A percentile compares a stretch with the other conserved stretches of the same genome.
phyloP scores from a whole-genome alignment of 2,329 filamentous ascomycete species.

The Hymenoscyphus salicellus region DNA sequence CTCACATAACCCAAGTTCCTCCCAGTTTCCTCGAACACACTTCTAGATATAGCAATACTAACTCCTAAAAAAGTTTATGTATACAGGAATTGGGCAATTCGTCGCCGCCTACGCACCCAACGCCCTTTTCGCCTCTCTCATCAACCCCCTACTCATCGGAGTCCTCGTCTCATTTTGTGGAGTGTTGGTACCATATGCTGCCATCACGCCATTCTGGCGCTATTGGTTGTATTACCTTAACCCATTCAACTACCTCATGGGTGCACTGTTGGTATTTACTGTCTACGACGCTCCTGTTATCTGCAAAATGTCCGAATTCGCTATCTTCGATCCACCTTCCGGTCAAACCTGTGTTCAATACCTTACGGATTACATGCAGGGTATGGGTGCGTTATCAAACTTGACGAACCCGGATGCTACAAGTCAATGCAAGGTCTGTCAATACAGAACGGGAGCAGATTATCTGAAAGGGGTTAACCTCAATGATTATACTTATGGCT shows the following conservation, averaged over 20 bases:
- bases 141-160: constrained; percentile 55
- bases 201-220: constrained; percentile 64
- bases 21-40: too few species aligned
- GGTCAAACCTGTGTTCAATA: constrained; percentile 60
- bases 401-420: constrained; percentile 60
- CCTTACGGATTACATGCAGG: constrained; percentile 49
- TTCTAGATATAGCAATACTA: too few species aligned
- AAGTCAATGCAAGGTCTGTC: constrained; percentile 56
- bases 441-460: constrained; percentile 56
- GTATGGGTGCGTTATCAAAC: constrained; percentile 47
- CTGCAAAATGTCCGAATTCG: constrained; percentile 50
- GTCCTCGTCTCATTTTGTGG: constrained; percentile 70
- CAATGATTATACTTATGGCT: constrained; percentile 59
- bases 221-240: constrained; percentile 52
- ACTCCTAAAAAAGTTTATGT: too few species aligned
- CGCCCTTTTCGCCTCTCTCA: constrained; percentile 56
- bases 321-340: constrained; percentile 38
- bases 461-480: constrained; percentile 60
- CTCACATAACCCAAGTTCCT: too few species aligned
- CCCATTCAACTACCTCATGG: constrained; percentile 61
- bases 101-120: constrained; percentile 62
- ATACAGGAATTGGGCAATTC: constrained; percentile 60
- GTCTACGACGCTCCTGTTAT: constrained; percentile 47
- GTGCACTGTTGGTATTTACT: constrained; percentile 52
- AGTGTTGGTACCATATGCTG: constrained; percentile 64